Conservation (phyloP, 257 asterid species). For the Verbena officinalis region DNA sequence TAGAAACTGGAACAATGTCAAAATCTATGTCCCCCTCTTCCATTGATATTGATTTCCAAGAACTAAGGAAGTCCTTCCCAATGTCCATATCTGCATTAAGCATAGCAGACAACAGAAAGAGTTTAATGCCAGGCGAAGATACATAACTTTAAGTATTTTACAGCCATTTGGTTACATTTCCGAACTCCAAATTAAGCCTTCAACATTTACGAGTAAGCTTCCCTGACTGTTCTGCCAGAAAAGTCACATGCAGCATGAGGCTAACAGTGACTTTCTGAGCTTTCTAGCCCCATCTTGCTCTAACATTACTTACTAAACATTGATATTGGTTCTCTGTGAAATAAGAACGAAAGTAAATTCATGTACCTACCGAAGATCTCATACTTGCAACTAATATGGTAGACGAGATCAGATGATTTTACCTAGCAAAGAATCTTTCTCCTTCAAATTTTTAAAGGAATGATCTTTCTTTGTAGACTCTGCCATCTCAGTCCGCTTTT, state of each 20-base stretch:
- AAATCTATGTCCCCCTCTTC: conserved; percentile 75
- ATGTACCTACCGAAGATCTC: not conserved
- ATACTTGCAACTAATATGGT: not conserved
- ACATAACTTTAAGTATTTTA: conserved; percentile 3
- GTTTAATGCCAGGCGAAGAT: conserved; percentile 19
- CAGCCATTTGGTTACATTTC: not conserved
- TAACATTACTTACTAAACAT: conserved; percentile 7
- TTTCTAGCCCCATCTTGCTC: conserved; percentile 23
- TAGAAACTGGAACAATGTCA: conserved; percentile 67
- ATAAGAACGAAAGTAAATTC: not conserved
- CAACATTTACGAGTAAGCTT: conserved; percentile 20
- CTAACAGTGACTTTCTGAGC: conserved; percentile 26
- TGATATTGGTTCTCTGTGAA: not conserved
- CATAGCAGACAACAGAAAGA: conserved; percentile 29
- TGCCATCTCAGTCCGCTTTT: conserved; percentile 50
- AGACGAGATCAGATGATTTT: conserved; percentile 21
- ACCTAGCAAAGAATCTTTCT: conserved; percentile 68
- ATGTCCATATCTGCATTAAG: conserved; percentile 72
- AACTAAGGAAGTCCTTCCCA: conserved; percentile 73
- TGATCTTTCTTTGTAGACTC: conserved; percentile 54
- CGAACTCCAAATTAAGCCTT: not conserved
- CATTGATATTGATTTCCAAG: conserved; percentile 77
- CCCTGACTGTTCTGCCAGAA: conserved; percentile 14
- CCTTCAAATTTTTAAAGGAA: conserved; percentile 44
- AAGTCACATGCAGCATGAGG: not conserved